Conservation (phyloP, 495 filamentous ascomycete genomes). For the Daldinia childiae region DNA sequence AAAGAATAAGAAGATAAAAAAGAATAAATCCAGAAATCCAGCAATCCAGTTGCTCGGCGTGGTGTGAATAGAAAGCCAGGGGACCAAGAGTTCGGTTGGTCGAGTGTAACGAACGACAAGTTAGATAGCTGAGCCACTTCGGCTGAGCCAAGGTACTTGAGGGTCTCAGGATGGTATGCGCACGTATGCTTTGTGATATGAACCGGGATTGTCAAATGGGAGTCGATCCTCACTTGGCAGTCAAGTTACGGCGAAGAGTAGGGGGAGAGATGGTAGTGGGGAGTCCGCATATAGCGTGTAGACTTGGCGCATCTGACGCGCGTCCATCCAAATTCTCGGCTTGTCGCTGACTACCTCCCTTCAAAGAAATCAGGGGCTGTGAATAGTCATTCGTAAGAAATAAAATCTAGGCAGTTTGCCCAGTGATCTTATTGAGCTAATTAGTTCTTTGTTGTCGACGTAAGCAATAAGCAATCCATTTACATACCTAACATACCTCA, state of each 20-base stretch:
- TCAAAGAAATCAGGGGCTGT: neutral
- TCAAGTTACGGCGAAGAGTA: constrained; percentile 4
- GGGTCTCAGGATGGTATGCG: constrained; percentile 24
- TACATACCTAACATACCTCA: too few species aligned
- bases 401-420: constrained; percentile 11
- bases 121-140: constrained; percentile 42
- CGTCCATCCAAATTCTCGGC: constrained; percentile 29
- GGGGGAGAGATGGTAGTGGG: constrained; percentile 26
- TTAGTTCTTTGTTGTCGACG: constrained; percentile 9
- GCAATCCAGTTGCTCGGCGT: constrained; percentile 31
- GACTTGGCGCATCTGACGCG: constrained; percentile 41
- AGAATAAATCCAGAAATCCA: neutral
- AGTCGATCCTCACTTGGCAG: constrained; percentile 13
- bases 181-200: constrained; percentile 28
- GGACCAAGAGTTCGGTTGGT: constrained; percentile 18
- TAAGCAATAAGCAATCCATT: constrained; percentile 35
- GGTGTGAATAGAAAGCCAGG: constrained; percentile 35
- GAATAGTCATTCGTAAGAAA: constrained; percentile 19
- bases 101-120: constrained; percentile 20
- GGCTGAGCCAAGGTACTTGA: constrained; percentile 26
- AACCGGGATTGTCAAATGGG: constrained; percentile 21
- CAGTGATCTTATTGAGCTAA: neutral
- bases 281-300: constrained; percentile 31
- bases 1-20: constrained; percentile 2
- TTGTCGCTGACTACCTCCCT: constrained; percentile 1